Base-by-base conservation (phyloP, 2,329 filamentous ascomycete genomes). In the Fusarium lateritium region DNA sequence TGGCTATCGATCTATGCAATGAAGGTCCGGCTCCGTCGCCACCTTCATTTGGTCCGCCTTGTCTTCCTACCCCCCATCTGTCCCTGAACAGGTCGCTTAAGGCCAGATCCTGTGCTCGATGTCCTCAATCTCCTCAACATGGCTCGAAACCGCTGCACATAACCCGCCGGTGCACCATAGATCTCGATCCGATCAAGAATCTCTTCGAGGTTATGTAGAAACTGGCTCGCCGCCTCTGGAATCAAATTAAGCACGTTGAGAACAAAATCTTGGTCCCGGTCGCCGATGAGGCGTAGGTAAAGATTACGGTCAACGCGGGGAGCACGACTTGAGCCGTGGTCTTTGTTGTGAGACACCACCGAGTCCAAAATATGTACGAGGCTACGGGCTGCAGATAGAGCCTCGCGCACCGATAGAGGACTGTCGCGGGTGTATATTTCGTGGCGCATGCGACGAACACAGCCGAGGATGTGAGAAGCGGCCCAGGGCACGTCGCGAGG, bases 401-500 rank as follows among this genome's bases (percentile, higher is more conserved):
- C 78, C 67, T 85, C 83, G 42, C 68, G 73, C 1, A 67, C 62
- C 14, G 76, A 70, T 0, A 84, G 78, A 1, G 82, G 81, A 8
- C 68, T 73, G 46, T 79, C 76, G 6, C 80, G 78, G 28, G 76
- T 73, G 57, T 79, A 79, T 14, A 86, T 78, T 17, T 80, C 75
- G 34, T 79, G 76, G 44, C 79, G 77, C 61, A 88, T 83, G 60
- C 83, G 81, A 33, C 72, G 68, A 14, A 83, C 77, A 26, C 82
- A 82, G 21, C 79, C 78, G 8, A 77, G 69, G 31, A 88, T 79
- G 56, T 87, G 85, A 7, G 71, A 75, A 2, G 83, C 81, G 5
- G 85, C 86, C 86, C 86, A 88, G 10, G 76, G 54, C 2, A 85
- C 83, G 59, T 85, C 72, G 19, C 76, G 73, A 2, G 78, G 75